Conservation (phyloP, 2,329 filamentous ascomycete species). For the Fusarium concolor region DNA sequence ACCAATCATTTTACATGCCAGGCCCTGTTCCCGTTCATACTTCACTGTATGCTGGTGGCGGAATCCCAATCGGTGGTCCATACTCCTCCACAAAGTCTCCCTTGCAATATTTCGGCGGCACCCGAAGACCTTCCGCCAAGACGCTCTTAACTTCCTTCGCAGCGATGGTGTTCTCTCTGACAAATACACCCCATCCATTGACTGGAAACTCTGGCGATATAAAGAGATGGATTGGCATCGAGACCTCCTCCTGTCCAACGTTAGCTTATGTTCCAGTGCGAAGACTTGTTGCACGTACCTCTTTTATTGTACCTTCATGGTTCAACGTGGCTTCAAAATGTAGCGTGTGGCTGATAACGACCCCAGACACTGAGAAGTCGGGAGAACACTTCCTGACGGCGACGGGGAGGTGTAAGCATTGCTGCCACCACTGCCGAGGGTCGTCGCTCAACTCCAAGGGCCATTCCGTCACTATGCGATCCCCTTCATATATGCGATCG, state of each 20-base stretch:
- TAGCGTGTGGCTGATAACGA: background rate
- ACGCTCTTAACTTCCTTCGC: background rate
- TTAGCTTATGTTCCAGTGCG: rapidly evolving
- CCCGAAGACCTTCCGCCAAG: background rate
- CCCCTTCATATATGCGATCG: background rate
- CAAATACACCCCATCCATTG: conserved; percentile 5
- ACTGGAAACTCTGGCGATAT: conserved; percentile 3
- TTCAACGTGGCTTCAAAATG: background rate
- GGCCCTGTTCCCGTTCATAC: rapidly evolving
- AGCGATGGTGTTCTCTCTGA: background rate
- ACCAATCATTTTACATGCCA: rapidly evolving
- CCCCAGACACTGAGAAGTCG: background rate
- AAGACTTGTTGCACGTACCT: background rate
- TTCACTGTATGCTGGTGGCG: conserved; percentile 10
- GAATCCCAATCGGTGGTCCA: background rate
- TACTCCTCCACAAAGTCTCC: background rate
- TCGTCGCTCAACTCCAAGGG: background rate
- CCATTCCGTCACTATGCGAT: conserved; percentile 7
- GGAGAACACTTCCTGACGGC: conserved; percentile 1
- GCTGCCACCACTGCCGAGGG: background rate
- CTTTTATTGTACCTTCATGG: background rate
- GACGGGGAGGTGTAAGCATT: conserved; percentile 6
- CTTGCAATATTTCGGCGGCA: conserved; percentile 10
- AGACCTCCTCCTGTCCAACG: background rate
- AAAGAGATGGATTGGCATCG: conserved; percentile 5